These are phyloP conservation scores for Kodamaea nitidulidarum DNA, from an alignment of 805 yeast species.

Conservation along the genomic window DNA sequence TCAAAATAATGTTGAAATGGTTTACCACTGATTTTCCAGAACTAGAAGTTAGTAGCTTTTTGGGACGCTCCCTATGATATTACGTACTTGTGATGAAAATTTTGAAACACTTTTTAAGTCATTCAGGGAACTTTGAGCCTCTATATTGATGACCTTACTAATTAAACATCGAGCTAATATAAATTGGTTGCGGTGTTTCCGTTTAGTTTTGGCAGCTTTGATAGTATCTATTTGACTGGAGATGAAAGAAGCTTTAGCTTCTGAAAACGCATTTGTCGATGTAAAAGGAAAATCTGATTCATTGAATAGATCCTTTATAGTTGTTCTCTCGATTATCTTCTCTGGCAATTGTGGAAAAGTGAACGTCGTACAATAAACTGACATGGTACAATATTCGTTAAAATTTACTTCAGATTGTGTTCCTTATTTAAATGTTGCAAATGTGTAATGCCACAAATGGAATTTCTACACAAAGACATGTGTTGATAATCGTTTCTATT, in stretches of 20 bases:
- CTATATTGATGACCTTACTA: conserved; percentile 10
- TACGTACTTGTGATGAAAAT: not conserved
- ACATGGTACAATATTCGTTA: no score
- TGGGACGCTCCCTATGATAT: not conserved
- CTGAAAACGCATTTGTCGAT: conserved; percentile 1
- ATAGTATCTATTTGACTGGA: not conserved
- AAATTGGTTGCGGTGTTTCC: conserved; percentile 17
- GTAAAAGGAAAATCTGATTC: not conserved
- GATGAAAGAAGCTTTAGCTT: not conserved
- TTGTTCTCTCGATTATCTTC: no score
- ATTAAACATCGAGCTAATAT: conserved; percentile 19
- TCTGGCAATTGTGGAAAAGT: not conserved
- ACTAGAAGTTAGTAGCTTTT: conserved; percentile 10
- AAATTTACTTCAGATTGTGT: not conserved
- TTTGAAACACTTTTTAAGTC: not conserved
- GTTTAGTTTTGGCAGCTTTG: not conserved
- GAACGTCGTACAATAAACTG: not conserved
- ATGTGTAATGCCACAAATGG: no score
- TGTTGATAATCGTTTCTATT: not conserved
- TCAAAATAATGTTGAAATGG: conserved; percentile 14
- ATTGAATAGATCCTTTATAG: not conserved
- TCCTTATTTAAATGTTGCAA: not conserved
- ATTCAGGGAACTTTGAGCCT: not conserved
- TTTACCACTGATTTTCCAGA: conserved; percentile 15
- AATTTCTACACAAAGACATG: not conserved